Evolutionary conservation across 2,329 filamentous ascomycete species (phyloP).

Genomic region (Colletotrichum orchidophilum): DNA sequence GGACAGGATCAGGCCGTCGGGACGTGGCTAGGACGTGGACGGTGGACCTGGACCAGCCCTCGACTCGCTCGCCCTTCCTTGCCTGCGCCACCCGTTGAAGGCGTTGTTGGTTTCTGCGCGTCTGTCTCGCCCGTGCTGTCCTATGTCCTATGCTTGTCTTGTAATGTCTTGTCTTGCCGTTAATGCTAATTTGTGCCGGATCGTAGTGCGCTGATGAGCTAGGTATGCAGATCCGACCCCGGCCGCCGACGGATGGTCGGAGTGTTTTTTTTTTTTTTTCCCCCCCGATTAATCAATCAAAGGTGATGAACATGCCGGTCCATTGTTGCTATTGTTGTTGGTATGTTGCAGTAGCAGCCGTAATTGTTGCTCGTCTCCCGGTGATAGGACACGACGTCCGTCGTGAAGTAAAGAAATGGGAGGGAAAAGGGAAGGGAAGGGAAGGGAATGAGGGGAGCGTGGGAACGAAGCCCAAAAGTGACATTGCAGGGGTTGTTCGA

Average conservation of each 20-base stretch:
- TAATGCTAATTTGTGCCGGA: not conserved
- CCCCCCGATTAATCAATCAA: constrained; percentile 1
- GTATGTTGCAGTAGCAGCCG: not conserved
- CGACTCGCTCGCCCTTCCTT: constrained; percentile 11
- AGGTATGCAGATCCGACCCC: not conserved
- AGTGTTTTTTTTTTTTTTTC: too few species aligned
- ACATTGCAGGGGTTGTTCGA: constrained; percentile 23
- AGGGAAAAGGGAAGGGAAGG: constrained; percentile 33
- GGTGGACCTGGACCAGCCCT: constrained; percentile 14
- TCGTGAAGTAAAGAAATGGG: constrained; percentile 21
- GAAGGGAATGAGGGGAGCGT: constrained; percentile 6
- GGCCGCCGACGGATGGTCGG: not conserved
- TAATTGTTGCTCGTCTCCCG: not conserved
- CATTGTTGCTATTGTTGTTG: constrained; percentile 6
- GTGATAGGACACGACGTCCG: constrained; percentile 11
- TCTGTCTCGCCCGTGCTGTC: not conserved
- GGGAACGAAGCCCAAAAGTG: constrained; percentile 25
- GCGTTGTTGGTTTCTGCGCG: constrained; percentile 6
- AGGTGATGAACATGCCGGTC: constrained; percentile 2
- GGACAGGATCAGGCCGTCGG: constrained; percentile 21
- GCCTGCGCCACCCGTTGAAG: constrained; percentile 14
- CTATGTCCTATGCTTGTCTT: not conserved
- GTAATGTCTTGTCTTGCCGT: not conserved
- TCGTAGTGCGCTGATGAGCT: constrained; percentile 1
- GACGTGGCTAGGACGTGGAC: constrained; percentile 14